Percentiles rank a stretch among this genome's conserved stretches.
Conservation (phyloP, 2,329 filamentous ascomycete species). For the Trichophyton verrucosum region DNA sequence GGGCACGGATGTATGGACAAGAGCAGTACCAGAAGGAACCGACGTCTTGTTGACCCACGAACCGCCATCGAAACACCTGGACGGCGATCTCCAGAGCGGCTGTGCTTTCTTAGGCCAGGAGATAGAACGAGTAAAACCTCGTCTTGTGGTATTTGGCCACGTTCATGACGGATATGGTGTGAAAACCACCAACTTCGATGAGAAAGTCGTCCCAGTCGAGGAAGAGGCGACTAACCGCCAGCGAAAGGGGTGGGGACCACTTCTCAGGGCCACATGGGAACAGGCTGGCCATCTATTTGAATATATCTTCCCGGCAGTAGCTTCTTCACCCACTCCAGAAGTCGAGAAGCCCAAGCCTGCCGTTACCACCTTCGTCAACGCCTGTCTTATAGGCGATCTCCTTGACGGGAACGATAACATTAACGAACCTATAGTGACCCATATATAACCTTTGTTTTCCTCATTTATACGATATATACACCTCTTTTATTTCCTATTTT, state of each 20-base stretch:
- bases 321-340: background rate
- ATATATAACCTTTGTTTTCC: background rate
- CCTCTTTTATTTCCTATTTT: background rate
- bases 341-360: background rate
- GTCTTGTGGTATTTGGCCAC: constrained; percentile 18
- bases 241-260: background rate
- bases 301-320: background rate
- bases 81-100: constrained; percentile 15
- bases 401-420: background rate
- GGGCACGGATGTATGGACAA: constrained; percentile 15
- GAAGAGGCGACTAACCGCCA: background rate
- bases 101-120: constrained; percentile 15
- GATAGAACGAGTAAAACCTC: constrained; percentile 15
- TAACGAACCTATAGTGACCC: constrained; percentile 2
- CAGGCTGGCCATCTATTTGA: background rate
- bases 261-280: background rate
- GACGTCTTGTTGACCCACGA: constrained; percentile 18
- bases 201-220: background rate
- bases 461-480: background rate
- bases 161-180: constrained; percentile 16
- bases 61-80: constrained; percentile 16
- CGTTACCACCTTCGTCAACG: background rate
- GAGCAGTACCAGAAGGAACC: constrained; percentile 13
- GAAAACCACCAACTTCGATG: background rate
- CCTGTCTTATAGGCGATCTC: background rate